Base-by-base conservation (phyloP, 495 filamentous ascomycete species). In the Trichoderma orchidacearum region DNA sequence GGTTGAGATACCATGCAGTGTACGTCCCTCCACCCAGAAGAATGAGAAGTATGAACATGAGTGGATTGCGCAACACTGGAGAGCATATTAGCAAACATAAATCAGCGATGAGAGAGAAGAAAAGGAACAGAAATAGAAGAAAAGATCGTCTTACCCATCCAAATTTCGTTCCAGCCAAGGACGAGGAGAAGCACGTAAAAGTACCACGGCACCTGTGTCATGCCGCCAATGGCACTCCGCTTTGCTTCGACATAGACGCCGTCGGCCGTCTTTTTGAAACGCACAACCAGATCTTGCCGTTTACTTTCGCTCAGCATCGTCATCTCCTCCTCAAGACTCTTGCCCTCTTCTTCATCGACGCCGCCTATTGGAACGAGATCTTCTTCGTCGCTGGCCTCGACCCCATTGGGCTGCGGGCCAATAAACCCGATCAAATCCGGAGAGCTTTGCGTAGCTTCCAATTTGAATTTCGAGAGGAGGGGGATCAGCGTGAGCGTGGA, bases 201-300 rank as follows among this genome's bases (percentile, higher is more conserved):
- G 68, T 95, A 97, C 55, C 95, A 65, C 18, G 93, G 93, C 56
- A 97, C 86, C 70, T 97, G 90, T 3, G 89, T 88, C 61, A 98
- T 86, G 57, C 92, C 90, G 41, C 93, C 93, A 64, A 97, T 95
- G 31, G 93, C 92, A 70, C 90, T 89, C 48, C 93, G 80, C 77
- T 96, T 97, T 30, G 93, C 93, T 70, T 98, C 93, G 36, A 98
- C 90, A 61, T 92, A 98, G 2, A 98, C 90, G 0, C 90, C 93
- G 65, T 98, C 93, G 15, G 93, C 93, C 59, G 87, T 89, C 75
- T 96, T 96, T 78, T 95, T 96, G 74, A 98, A 98, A 59, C 93
- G 78, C n/a, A 90, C 84, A 12, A 87, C 85, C 55, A 97, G 78
- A 68, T 97, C 93, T 64, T 90, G 85, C 55, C 83, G 79, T 63